phyloP scores from a whole-genome alignment of 2,329 filamentous ascomycete genomes.

The Beauveria varroae region DNA sequence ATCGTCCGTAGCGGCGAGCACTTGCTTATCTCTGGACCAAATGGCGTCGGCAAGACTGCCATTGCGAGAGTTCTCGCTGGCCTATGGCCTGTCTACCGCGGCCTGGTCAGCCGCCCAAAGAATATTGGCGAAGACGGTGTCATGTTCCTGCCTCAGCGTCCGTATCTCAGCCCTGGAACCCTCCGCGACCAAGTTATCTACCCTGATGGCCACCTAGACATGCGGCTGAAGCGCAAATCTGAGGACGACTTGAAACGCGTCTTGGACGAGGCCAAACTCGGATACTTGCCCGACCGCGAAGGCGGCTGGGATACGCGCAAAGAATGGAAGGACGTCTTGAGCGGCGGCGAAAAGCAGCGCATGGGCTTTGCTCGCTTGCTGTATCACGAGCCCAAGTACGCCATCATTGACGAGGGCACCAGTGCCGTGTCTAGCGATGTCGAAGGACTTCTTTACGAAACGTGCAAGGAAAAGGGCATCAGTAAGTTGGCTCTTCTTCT shows the following conservation, averaged over 20 bases:
- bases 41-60: slow-evolving; percentile 88
- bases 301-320: slow-evolving; percentile 96
- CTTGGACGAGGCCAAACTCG: slow-evolving; percentile 75
- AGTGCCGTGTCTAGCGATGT: slow-evolving; percentile 92
- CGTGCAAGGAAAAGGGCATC: slow-evolving; percentile 85
- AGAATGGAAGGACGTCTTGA: slow-evolving; percentile 98
- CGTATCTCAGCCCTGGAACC: slow-evolving; percentile 87
- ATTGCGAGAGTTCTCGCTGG: slow-evolving; percentile 84
- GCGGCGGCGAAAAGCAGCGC: slow-evolving; percentile 92
- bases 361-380: slow-evolving; percentile 85
- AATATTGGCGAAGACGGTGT: slow-evolving; percentile 78
- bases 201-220: slow-evolving; percentile 88
- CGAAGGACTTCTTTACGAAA: slow-evolving; percentile 87
- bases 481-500: slow-evolving; percentile 47
- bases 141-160: slow-evolving; percentile 95
- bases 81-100: slow-evolving; percentile 92
- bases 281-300: slow-evolving; percentile 85
- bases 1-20: slow-evolving; percentile 88
- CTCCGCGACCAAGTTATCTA: slow-evolving; percentile 97
- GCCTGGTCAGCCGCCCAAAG: slow-evolving; percentile 81
- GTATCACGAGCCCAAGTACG: slow-evolving; percentile 92
- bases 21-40: slow-evolving; percentile 87
- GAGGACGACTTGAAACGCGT: slow-evolving; percentile 73
- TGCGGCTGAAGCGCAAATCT: slow-evolving; percentile 70
- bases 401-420: slow-evolving; percentile 91